Conservation (phyloP, 2,329 filamentous ascomycete genomes). For the Kalaharituber pfeilii region DNA sequence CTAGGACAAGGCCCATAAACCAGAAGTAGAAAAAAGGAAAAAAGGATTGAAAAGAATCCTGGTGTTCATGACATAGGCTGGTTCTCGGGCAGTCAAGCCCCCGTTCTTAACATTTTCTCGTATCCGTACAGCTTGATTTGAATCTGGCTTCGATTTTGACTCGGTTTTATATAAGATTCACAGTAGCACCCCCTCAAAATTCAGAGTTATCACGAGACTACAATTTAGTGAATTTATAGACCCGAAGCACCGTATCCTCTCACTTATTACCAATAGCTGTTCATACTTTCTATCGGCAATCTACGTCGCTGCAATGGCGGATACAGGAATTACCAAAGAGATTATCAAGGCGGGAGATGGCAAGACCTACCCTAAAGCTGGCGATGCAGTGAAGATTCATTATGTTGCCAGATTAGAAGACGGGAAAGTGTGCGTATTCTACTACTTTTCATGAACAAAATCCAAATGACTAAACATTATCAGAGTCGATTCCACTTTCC, state of each 20-base stretch:
- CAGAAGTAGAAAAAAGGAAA: too few species aligned
- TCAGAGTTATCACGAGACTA: background rate
- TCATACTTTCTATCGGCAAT: background rate
- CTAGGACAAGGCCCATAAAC: too few species aligned
- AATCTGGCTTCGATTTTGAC: background rate
- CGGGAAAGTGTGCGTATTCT: constrained; percentile 48
- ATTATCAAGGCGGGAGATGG: constrained; percentile 43
- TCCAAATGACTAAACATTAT: too few species aligned
- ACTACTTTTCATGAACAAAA: too few species aligned
- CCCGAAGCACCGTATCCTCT: too few species aligned
- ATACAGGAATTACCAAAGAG: constrained; percentile 61
- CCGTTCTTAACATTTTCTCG: background rate
- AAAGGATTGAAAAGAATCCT: too few species aligned
- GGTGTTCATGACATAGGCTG: too few species aligned
- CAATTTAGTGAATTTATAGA: too few species aligned
- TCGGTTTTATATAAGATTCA: background rate
- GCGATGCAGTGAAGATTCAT: constrained; percentile 67
- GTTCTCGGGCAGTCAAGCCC: too few species aligned
- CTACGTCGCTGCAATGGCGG: background rate
- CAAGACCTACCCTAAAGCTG: constrained; percentile 41
- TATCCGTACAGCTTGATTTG: background rate
- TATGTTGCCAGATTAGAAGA: constrained; percentile 81
- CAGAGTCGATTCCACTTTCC: too few species aligned
- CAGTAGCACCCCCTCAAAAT: background rate
- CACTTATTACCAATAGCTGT: too few species aligned